Evolutionary conservation across 768 basidiomycete genomes (phyloP).

Genomic region (Collybiopsis luxurians): DNA sequence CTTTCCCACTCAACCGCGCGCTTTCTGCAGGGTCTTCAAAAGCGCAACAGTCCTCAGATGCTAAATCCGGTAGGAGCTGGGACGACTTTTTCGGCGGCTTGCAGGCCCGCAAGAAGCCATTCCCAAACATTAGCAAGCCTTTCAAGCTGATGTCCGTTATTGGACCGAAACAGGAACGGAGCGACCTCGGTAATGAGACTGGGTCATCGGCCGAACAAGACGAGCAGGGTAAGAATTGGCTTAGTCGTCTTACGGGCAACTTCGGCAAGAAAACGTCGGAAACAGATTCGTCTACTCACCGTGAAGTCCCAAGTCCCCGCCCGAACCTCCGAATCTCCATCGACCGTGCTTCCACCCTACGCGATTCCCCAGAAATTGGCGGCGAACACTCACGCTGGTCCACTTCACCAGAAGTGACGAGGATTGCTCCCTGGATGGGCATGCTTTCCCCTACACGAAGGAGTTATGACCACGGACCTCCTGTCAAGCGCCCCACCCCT

Average conservation of each 20-base stretch:
- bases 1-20: constrained; percentile 32
- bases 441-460: constrained; percentile 25
- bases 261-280: constrained; percentile 20
- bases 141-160: constrained; percentile 43
- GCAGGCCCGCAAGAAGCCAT: constrained; percentile 18
- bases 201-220: constrained; percentile 8
- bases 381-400: constrained; percentile 36
- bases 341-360: constrained; percentile 32
- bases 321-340: constrained; percentile 43
- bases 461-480: constrained; percentile 14
- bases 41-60: constrained; percentile 14
- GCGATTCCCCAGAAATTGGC: constrained; percentile 24
- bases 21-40: constrained; percentile 13
- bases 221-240: constrained; percentile 21
- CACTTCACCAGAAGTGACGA: constrained; percentile 28
- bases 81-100: constrained; percentile 38
- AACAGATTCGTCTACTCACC: constrained; percentile 6
- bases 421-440: constrained; percentile 30
- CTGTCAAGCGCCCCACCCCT: not conserved
- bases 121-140: constrained; percentile 24
- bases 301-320: constrained; percentile 18
- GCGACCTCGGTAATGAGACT: constrained; percentile 10
- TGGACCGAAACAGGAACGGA: constrained; percentile 24
- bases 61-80: constrained; percentile 39
- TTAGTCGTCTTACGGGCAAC: constrained; percentile 22